Percentiles rank a stretch among this genome's conserved stretches.
Evolutionary conservation across 2,329 filamentous ascomycete genomes (phyloP).

Genomic region (Fusarium mundagurra): DNA sequence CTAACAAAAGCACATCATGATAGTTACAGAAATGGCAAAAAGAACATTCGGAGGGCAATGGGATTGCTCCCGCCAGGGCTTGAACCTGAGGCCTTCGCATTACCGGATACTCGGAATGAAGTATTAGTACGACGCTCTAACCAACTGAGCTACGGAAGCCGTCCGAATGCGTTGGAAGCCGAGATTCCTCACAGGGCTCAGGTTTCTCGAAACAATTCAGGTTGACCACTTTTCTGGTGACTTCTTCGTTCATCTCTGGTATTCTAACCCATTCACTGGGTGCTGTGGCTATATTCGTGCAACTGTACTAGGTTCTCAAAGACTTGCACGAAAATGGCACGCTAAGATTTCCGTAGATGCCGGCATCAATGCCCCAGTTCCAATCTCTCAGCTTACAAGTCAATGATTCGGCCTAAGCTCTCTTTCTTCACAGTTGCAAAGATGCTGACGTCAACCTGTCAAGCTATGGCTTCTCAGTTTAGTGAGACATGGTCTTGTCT

Average conservation of each 20-base stretch:
- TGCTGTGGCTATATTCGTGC: not conserved
- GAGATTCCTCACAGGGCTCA: fast-evolving
- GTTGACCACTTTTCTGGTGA: not conserved
- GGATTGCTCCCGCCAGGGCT: not conserved
- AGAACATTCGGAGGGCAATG: not conserved
- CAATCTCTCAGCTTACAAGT: not conserved
- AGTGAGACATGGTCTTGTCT: too few relatives aligned
- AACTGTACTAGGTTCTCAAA: not conserved
- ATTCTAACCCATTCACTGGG: too few relatives aligned
- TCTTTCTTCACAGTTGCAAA: not conserved
- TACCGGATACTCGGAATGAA: not conserved
- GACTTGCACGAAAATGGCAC: not conserved
- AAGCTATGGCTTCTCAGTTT: not conserved
- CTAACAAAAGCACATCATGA: not conserved
- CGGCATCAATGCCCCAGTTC: not conserved
- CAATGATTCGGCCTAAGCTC: not conserved
- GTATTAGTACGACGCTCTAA: not conserved
- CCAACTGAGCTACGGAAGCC: conserved; percentile 3
- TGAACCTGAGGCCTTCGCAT: not conserved
- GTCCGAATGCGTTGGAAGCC: not conserved
- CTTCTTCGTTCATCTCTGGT: not conserved
- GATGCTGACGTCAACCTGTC: not conserved
- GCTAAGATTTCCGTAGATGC: not conserved
- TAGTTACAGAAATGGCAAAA: not conserved
- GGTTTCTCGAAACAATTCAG: fast-evolving